phyloP scores from a whole-genome alignment of 2,329 filamentous ascomycete species.

The Chaetomium sp. region DNA sequence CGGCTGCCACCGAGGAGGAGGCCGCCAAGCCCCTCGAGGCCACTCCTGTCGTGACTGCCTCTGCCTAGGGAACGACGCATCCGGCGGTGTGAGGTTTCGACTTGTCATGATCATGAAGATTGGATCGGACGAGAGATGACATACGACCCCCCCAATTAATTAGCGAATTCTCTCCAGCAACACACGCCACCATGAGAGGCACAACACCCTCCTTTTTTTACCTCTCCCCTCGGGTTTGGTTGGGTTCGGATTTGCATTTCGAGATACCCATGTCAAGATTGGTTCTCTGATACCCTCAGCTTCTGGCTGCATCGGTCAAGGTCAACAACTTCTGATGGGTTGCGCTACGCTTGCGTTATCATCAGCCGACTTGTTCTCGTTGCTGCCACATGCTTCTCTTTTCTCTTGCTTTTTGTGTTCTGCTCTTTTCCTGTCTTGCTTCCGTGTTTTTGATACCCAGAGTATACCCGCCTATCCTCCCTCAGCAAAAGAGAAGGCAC shows the following conservation, averaged over 20 bases:
- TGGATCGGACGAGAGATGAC: conserved; percentile 15
- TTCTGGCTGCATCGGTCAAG: conserved; percentile 1
- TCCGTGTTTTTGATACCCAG: conserved; percentile 32
- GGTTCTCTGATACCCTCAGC: conserved; percentile 31
- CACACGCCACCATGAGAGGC: conserved; percentile 10
- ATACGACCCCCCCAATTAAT: conserved; percentile 15
- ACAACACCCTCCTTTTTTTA: conserved; percentile 13
- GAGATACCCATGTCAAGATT: conserved; percentile 51
- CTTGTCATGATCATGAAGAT: conserved; percentile 20
- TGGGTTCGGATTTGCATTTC: conserved; percentile 52
- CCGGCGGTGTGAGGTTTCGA: conserved; percentile 10
- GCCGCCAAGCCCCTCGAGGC: conserved; percentile 35
- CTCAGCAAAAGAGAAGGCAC: conserved; percentile 22
- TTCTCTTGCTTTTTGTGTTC: conserved; percentile 24
- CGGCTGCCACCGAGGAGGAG: conserved; percentile 27
- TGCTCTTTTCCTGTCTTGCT: conserved; percentile 23
- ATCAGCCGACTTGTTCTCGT: not conserved
- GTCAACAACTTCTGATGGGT: not conserved
- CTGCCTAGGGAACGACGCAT: conserved; percentile 38
- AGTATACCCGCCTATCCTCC: conserved; percentile 29
- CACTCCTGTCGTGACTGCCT: conserved; percentile 44
- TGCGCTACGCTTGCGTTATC: not conserved
- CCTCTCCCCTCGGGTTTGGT: conserved; percentile 29
- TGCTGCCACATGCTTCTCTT: conserved; percentile 12
- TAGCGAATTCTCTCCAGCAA: conserved; percentile 25